phyloP scores from a whole-genome alignment of 805 yeast genomes.

The Hanseniaspora taiwanica region DNA sequence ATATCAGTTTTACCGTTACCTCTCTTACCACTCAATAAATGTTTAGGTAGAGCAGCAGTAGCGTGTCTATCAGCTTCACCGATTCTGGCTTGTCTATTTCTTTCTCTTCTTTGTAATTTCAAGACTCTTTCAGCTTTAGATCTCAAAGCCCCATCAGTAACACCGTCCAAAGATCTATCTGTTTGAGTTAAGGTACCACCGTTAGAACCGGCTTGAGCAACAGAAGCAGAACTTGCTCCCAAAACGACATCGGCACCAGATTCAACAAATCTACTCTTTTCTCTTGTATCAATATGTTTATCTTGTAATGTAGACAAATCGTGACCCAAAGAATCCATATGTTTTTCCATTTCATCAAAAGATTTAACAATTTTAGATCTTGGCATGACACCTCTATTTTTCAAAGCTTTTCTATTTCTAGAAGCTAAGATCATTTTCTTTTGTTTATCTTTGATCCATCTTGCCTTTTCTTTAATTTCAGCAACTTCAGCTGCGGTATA shows the following conservation, averaged over 20 bases:
- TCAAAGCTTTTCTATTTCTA: conserved; percentile 72
- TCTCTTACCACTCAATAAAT: conserved; percentile 91
- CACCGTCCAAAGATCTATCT: conserved; percentile 79
- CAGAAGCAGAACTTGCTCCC: conserved; percentile 30
- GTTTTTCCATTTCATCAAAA: conserved; percentile 69
- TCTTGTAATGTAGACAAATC: conserved; percentile 58
- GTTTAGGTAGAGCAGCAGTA: conserved; percentile 79
- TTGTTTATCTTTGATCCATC: conserved; percentile 92
- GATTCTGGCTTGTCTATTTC: conserved; percentile 81
- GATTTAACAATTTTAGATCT: conserved; percentile 74
- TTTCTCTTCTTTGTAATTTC: conserved; percentile 83
- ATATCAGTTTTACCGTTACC: conserved; percentile 87
- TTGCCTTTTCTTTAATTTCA: conserved; percentile 70
- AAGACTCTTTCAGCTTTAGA: conserved; percentile 76
- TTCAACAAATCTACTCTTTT: conserved; percentile 27
- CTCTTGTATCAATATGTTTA: conserved; percentile 30
- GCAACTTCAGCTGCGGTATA: conserved; percentile 53
- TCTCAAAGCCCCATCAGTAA: conserved; percentile 66
- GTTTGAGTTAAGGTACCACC: conserved; percentile 42
- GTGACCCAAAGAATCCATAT: conserved; percentile 82
- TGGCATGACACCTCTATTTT: conserved; percentile 81
- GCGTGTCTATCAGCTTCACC: conserved; percentile 95
- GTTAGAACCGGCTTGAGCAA: conserved; percentile 19
- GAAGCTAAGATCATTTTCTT: conserved; percentile 85
- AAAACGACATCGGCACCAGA: conserved; percentile 75